Conservation (phyloP, 306 rosid species). For the Nissolia schottii region DNA sequence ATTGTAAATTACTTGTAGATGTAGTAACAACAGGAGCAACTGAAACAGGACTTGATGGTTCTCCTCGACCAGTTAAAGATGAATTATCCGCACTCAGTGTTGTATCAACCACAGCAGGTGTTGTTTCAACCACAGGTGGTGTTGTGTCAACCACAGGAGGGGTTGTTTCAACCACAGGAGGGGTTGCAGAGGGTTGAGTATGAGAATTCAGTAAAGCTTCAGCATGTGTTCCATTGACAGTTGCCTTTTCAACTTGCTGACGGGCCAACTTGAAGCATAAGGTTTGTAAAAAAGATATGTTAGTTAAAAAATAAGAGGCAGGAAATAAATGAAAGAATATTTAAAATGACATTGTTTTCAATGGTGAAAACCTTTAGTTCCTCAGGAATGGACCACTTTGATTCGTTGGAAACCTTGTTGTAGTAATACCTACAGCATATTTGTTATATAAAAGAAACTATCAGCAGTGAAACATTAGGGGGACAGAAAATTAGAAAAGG, state of each 20-base stretch:
- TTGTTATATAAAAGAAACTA: constrained; percentile 19
- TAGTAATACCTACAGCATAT: constrained; percentile 66
- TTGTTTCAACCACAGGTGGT: constrained; percentile 40
- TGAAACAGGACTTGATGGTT: constrained; percentile 58
- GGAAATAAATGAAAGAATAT: background rate
- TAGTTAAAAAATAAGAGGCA: background rate
- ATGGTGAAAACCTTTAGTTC: constrained; percentile 67
- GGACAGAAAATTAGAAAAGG: background rate
- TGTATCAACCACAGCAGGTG: constrained; percentile 44
- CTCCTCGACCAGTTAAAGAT: constrained; percentile 43
- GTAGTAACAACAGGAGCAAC: constrained; percentile 55
- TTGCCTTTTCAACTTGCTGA: constrained; percentile 56
- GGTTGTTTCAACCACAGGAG: constrained; percentile 44
- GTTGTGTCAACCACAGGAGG: constrained; percentile 43
- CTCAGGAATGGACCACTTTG: constrained; percentile 88
- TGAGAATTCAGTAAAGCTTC: constrained; percentile 30
- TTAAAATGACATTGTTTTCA: background rate
- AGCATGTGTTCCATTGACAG: constrained; percentile 42
- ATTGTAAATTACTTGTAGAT: constrained; percentile 34
- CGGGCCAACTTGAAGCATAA: constrained; percentile 69
- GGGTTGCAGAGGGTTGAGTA: constrained; percentile 41
- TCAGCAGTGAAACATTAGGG: constrained; percentile 17
- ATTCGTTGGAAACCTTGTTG: constrained; percentile 80
- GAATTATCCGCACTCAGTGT: constrained; percentile 38
- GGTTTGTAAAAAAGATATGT: constrained; percentile 23